phyloP scores from a whole-genome alignment of 305 asterid genomes.

The Euphrasia arctica region DNA sequence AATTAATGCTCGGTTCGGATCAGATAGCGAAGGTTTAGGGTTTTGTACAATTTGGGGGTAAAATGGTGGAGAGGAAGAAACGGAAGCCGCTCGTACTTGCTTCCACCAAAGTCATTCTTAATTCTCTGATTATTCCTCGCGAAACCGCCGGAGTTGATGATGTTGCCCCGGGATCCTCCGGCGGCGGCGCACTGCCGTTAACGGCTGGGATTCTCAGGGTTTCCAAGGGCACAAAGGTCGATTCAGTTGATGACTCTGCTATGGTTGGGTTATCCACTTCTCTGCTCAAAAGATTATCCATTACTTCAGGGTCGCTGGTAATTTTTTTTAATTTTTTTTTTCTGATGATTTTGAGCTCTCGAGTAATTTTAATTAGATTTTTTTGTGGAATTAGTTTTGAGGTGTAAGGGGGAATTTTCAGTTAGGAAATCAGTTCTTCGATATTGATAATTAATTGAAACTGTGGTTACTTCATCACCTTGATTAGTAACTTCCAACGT shows the following conservation, averaged over 20 bases:
- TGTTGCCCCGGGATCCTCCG: slow-evolving; percentile 27
- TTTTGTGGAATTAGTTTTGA: neutral
- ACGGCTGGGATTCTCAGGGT: slow-evolving; percentile 65
- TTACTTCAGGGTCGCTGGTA: slow-evolving; percentile 92
- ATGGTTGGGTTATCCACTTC: slow-evolving; percentile 73
- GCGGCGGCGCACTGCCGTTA: slow-evolving; percentile 34
- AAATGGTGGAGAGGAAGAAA: slow-evolving; percentile 68
- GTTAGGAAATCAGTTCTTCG: neutral
- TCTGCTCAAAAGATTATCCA: slow-evolving; percentile 59
- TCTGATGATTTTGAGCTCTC: slow-evolving; percentile 5
- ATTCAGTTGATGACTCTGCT: slow-evolving; percentile 52
- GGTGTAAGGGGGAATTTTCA: neutral
- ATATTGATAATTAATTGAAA: neutral
- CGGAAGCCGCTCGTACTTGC: slow-evolving; percentile 89
- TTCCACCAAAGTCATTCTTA: slow-evolving; percentile 69
- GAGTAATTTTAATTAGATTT: slow-evolving; percentile 4
- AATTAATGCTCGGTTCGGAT: neutral
- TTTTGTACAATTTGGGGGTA: slow-evolving; percentile 18
- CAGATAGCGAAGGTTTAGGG: slow-evolving; percentile 16
- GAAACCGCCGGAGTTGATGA: slow-evolving; percentile 24
- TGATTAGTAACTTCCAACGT: neutral
- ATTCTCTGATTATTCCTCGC: slow-evolving; percentile 46
- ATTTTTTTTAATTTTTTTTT: neutral
- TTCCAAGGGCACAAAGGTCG: slow-evolving; percentile 26
- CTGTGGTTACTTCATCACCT: neutral